Evolutionary conservation across 2,329 filamentous ascomycete species (phyloP), one percentile per base, ranked within the genome.

Genomic region (Bipolaris oryzae): DNA sequence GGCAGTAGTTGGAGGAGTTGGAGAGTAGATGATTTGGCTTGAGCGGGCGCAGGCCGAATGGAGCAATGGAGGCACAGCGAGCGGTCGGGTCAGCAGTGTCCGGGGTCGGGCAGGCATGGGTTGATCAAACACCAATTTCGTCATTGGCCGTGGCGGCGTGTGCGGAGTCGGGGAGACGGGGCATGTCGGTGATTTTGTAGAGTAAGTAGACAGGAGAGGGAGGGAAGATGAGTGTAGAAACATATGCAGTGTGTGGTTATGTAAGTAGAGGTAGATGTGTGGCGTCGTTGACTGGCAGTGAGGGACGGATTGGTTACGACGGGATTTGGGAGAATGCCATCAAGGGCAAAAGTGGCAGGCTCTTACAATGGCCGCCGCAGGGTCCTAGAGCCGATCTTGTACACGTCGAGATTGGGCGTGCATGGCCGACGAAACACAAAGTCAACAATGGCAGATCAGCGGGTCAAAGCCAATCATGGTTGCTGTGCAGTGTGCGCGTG

Each of bases 311-410:
- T 47, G 50, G 53, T 35, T 41, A 49, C 55, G 54, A 53, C 50
- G 53, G 25, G 25, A 28, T 28, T 28, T 28, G 25, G 25, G 7
- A 28, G 25, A 52, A 52, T 52, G 37, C 39, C 48, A 45, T 46
- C 25, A 28, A 47, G 44, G 42, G 48, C 39, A 21, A 50, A 49
- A 55, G 62, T 46, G 44, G 49, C 60, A 68, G 44, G 59, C 50
- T 42, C 33, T 53, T 51, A 58, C 53, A 18, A 23, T 11, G 21
- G 53, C 41, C 42, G 48, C 48, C 47, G 64, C 67, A 70, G 69
- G 68, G 69, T 67, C 67, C 66, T 52, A 60, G 62, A 48, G 69
- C 59, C 62, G 68, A 72, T 72, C 69, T 45, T 55, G 28, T 28
- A 28, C 25, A 28, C 25, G 25, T 60, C 63, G 63, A 48, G 41